A percentile compares a stretch with the other conserved stretches of the same genome.
These are phyloP conservation scores for Hygrophoropsis aurantiaca DNA, from an alignment of 768 basidiomycete genomes.

Conservation along the genomic window DNA sequence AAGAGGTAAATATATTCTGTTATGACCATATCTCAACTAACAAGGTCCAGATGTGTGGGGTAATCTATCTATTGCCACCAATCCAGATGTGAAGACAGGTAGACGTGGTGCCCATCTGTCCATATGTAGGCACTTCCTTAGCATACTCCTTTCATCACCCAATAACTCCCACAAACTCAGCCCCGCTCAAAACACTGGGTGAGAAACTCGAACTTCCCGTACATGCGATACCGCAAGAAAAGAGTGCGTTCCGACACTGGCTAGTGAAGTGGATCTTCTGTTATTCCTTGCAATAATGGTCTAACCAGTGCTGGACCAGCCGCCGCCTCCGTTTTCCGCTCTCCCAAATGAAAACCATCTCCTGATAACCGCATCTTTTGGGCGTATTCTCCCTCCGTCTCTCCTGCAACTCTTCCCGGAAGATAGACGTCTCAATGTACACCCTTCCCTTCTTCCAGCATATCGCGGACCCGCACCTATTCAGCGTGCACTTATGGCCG, in stretches of 20 bases:
- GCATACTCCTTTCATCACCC: background rate
- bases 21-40: conserved; percentile 2
- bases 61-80: conserved; percentile 64
- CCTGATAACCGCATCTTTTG: conserved; percentile 88
- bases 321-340: conserved; percentile 38
- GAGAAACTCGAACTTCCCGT: conserved; percentile 53
- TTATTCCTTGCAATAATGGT: background rate
- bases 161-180: conserved; percentile 35
- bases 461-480: conserved; percentile 94
- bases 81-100: conserved; percentile 64
- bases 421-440: conserved; percentile 73
- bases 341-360: conserved; percentile 38
- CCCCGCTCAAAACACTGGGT: conserved; percentile 67
- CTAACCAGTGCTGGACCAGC: conserved; percentile 35
- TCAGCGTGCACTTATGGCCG: conserved; percentile 75
- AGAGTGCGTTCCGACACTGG: conserved; percentile 64
- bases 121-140: conserved; percentile 42
- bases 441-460: conserved; percentile 82
- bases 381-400: conserved; percentile 70
- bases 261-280: conserved; percentile 39
- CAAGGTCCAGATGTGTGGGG: conserved; percentile 71
- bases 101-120: conserved; percentile 58
- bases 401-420: conserved; percentile 63
- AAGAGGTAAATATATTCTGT: conserved; percentile 45
- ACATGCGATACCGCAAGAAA: conserved; percentile 58